Percentiles rank a stretch among this genome's conserved stretches.
Conservation (phyloP, 2,329 filamentous ascomycete species). For the Sporothrix protearum region DNA sequence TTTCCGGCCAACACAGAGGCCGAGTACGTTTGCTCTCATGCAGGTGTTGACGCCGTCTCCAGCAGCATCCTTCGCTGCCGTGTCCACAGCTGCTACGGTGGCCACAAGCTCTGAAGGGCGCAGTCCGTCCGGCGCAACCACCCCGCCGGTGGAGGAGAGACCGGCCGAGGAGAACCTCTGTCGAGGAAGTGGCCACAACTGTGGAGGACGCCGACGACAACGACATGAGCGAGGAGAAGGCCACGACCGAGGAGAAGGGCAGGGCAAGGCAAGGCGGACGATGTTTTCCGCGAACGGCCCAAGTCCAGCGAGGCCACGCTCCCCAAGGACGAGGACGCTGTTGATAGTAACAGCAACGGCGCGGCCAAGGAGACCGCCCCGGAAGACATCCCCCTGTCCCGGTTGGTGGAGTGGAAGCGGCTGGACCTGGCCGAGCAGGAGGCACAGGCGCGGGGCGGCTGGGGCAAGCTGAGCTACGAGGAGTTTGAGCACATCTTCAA, state of each 20-base stretch:
- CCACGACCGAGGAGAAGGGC: not conserved
- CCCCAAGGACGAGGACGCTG: not conserved
- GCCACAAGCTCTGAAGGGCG: slow-evolving; percentile 22
- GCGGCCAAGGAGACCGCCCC: not conserved
- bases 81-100: slow-evolving; percentile 22
- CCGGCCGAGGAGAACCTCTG: not conserved
- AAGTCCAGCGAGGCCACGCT: not conserved
- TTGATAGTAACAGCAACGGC: not conserved
- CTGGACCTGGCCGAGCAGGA: slow-evolving; percentile 66
- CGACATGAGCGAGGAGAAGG: not conserved
- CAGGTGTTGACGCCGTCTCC: slow-evolving; percentile 12
- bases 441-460: slow-evolving; percentile 69
- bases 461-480: slow-evolving; percentile 69
- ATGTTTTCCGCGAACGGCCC: not conserved
- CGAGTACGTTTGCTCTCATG: slow-evolving; percentile 1
- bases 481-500: slow-evolving; percentile 79
- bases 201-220: not conserved
- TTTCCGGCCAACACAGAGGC: slow-evolving; percentile 54
- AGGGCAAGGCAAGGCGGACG: slow-evolving; percentile 21
- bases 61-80: slow-evolving; percentile 8
- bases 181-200: not conserved
- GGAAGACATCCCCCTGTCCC: slow-evolving; percentile 33
- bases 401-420: slow-evolving; percentile 48
- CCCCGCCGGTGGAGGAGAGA: not conserved
- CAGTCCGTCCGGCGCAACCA: slow-evolving; percentile 1